These are phyloP conservation scores for Asterella californica DNA, from an alignment of 225 moss, liverwort and hornwort species.

Conservation along the genomic window DNA sequence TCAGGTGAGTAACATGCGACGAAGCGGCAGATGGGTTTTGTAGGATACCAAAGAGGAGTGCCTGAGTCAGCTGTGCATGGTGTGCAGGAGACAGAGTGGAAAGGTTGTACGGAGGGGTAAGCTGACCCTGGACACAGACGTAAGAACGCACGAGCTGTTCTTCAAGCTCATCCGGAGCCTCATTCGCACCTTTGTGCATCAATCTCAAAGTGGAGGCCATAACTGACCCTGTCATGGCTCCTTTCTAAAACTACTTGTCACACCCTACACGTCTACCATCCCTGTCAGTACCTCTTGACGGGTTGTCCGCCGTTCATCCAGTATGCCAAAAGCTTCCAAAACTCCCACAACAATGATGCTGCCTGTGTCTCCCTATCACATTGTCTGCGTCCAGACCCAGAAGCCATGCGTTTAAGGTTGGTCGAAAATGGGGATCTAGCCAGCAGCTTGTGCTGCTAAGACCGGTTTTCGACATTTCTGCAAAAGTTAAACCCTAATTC, in stretches of 20 bases:
- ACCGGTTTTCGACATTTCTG: constrained; percentile 33
- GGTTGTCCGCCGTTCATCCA: constrained; percentile 21
- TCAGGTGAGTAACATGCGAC: constrained; percentile 76
- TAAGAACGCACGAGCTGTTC: constrained; percentile 76
- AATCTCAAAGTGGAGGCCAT: constrained; percentile 75
- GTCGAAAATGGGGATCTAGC: constrained; percentile 30
- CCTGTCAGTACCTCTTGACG: background rate
- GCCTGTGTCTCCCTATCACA: constrained; percentile 20
- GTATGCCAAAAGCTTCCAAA: background rate
- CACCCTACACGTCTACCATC: constrained; percentile 25
- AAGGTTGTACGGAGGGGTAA: constrained; percentile 74
- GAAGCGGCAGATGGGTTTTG: constrained; percentile 68
- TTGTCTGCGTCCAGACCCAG: constrained; percentile 25
- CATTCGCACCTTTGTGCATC: constrained; percentile 62
- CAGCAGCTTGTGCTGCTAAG: constrained; percentile 17
- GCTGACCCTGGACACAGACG: constrained; percentile 57
- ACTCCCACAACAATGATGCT: background rate
- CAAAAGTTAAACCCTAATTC: constrained; percentile 21
- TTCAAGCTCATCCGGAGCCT: constrained; percentile 76
- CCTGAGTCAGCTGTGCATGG: constrained; percentile 78
- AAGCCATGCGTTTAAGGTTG: constrained; percentile 20
- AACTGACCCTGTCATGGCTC: constrained; percentile 33
- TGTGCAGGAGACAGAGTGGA: constrained; percentile 66
- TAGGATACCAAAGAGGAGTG: constrained; percentile 80
- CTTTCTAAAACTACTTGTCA: constrained; percentile 13